Evolutionary conservation across 768 basidiomycete species (phyloP).

Genomic region (Mycena vulgaris): DNA sequence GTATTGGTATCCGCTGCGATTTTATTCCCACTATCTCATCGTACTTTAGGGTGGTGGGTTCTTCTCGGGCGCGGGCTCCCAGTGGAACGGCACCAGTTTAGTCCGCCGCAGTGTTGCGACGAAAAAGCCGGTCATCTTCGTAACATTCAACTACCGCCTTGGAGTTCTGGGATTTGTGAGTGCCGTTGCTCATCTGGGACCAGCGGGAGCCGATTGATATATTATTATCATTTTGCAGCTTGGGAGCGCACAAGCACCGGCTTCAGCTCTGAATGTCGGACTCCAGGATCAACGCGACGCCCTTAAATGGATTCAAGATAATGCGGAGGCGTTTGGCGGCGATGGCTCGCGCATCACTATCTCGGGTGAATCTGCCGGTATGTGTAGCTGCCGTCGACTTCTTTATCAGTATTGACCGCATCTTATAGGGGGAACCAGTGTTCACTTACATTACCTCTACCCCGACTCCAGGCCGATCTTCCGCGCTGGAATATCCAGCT

Average conservation of each 20-base stretch:
- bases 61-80: slow-evolving; percentile 1
- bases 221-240: slow-evolving; percentile 7
- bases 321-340: slow-evolving; percentile 11
- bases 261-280: too few relatives aligned
- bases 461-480: slow-evolving; percentile 7
- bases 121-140: slow-evolving; percentile 11
- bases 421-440: background rate
- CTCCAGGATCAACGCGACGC: slow-evolving; percentile 1
- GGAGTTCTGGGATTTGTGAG: slow-evolving; percentile 20
- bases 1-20: background rate
- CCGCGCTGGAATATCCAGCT: slow-evolving; percentile 14
- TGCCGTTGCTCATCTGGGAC: background rate
- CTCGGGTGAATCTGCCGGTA: slow-evolving; percentile 14
- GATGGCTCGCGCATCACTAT: slow-evolving; percentile 13
- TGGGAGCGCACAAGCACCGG: background rate
- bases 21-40: background rate
- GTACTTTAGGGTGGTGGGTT: background rate
- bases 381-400: background rate
- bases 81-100: slow-evolving; percentile 14
- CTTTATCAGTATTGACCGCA: background rate
- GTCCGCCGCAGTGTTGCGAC: slow-evolving; percentile 6
- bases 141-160: slow-evolving; percentile 17
- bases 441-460: slow-evolving; percentile 16
- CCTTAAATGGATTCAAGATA: slow-evolving; percentile 16
- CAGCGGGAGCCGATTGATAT: too few relatives aligned